Percentiles rank a stretch among this genome's conserved stretches.
Conservation (phyloP, 1,139 yeast genomes). For the Eremothecium coryli region DNA sequence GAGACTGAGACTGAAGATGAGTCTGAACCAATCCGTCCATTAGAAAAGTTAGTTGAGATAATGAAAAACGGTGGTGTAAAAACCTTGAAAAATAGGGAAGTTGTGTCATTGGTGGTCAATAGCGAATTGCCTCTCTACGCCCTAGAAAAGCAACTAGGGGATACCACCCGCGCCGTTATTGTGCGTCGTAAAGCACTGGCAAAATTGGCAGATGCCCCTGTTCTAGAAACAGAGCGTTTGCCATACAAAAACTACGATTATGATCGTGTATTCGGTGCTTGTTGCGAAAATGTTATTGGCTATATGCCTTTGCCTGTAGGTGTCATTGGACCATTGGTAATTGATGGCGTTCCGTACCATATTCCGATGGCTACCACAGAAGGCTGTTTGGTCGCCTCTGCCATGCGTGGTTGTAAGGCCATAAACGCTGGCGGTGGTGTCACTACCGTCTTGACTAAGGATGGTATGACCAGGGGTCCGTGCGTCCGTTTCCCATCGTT, state of each 20-base stretch:
- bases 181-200: slow-evolving; percentile 91
- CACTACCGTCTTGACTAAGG: slow-evolving; percentile 80
- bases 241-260: slow-evolving; percentile 84
- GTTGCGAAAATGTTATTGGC: slow-evolving; percentile 98
- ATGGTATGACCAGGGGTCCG: slow-evolving; percentile 99
- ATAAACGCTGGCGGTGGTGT: slow-evolving; percentile 97
- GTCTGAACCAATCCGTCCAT: slow-evolving; percentile 34
- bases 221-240: slow-evolving; percentile 57
- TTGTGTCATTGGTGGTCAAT: slow-evolving; percentile 56
- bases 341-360: slow-evolving; percentile 79
- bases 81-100: slow-evolving; percentile 61
- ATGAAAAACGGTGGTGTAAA: slow-evolving; percentile 67
- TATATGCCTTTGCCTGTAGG: slow-evolving; percentile 95
- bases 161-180: slow-evolving; percentile 83
- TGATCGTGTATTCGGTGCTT: slow-evolving; percentile 94
- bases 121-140: slow-evolving; percentile 90
- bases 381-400: slow-evolving; percentile 95
- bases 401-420: slow-evolving; percentile 99
- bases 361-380: slow-evolving; percentile 99
- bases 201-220: slow-evolving; percentile 70
- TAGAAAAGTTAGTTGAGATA: slow-evolving; percentile 55
- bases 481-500: slow-evolving; percentile 83
- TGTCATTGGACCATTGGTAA: slow-evolving; percentile 90
- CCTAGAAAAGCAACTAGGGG: slow-evolving; percentile 79
- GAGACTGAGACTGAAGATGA: slow-evolving; percentile 48